Evolutionary conservation across 1,284 basidiomycete species (phyloP), one percentile per base, ranked within the genome.

Genomic region (Apiotrichum porosum): DNA sequence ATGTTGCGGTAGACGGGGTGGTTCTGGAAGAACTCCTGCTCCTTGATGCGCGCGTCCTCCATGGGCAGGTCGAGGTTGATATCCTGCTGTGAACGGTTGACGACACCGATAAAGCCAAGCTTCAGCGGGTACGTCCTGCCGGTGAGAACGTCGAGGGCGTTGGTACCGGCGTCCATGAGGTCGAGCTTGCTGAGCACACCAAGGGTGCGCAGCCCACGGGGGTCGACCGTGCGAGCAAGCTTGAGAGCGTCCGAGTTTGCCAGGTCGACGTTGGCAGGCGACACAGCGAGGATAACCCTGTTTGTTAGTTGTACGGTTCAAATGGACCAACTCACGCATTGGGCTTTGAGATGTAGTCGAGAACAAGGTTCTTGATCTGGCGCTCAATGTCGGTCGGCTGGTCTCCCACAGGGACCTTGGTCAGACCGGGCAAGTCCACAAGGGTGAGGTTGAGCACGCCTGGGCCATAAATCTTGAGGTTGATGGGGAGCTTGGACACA

Each of bases 241-340:
- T 97, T 97, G 60, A 98, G 83, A 3, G 93, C 86, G 71, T 97
- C 94, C 1, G 94, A 97, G 75, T 98, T 98, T 65, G 94, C 94
- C 46, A 98, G 83, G 73, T 98, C 94, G 51, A 97, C 94, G 67
- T 98, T 98, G 36, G 94, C 94, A 3, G 91, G 84, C 12, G 93
- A 97, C 17, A 98, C 91, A 22, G 94, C 86, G 42, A 98, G 84
- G 60, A 98, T 94, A 58, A 98, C 92, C 60, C 91, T 91, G 32
- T 24, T n/a, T 9, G 39, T 22, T 5, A 51, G 42, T 41, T n/a
- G n/a, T n/a, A n/a, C n/a, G n/a, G n/a, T n/a, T n/a, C n/a, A n/a
- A n/a, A n/a, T n/a, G n/a, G n/a, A n/a, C 35, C 31, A 36, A 63
- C 81, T 54, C 54, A 90, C 90, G 89, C 88, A 72, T 97, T 98